Evolutionary conservation across 2,329 filamentous ascomycete species (phyloP).

Genomic region (Colletotrichum destructivum): DNA sequence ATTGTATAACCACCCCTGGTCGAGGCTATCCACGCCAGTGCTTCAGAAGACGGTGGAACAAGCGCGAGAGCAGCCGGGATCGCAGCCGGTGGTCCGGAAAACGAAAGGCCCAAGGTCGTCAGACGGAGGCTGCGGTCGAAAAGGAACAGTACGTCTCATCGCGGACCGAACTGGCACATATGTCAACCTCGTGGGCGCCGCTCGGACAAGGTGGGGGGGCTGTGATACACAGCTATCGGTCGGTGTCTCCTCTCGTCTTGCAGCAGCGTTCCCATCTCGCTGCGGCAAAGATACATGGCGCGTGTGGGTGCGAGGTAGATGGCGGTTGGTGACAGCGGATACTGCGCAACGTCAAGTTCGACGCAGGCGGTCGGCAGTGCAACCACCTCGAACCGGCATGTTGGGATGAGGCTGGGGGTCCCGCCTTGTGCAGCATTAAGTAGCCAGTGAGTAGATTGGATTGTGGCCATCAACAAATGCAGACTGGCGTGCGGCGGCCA

Average conservation of each 20-base stretch:
- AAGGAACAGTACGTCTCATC: constrained; percentile 2
- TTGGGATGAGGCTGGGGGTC: constrained; percentile 25
- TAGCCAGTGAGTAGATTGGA: not conserved
- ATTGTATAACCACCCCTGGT: constrained; percentile 2
- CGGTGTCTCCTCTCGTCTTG: not conserved
- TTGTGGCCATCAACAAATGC: constrained; percentile 1
- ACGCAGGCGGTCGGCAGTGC: constrained; percentile 24
- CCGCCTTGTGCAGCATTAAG: constrained; percentile 11
- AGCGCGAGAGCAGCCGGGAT: constrained; percentile 5
- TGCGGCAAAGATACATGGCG: constrained; percentile 19
- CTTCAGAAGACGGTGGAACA: constrained; percentile 1
- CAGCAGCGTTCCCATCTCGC: constrained; percentile 5
- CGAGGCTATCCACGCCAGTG: constrained; percentile 4
- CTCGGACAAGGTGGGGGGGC: constrained; percentile 8
- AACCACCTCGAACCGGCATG: constrained; percentile 32
- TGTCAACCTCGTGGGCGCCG: constrained; percentile 21
- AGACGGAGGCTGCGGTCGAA: not conserved
- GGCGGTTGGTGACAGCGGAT: constrained; percentile 25
- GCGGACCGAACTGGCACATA: constrained; percentile 8
- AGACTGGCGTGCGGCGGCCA: constrained; percentile 8
- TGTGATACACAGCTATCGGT: constrained; percentile 10
- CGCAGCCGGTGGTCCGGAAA: constrained; percentile 3
- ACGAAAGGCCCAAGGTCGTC: constrained; percentile 3
- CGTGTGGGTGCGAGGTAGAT: constrained; percentile 24
- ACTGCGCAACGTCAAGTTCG: constrained; percentile 21